Evolutionary conservation across 2,329 filamentous ascomycete species (phyloP).

Genomic region (Coniochaeta hoffmannii): DNA sequence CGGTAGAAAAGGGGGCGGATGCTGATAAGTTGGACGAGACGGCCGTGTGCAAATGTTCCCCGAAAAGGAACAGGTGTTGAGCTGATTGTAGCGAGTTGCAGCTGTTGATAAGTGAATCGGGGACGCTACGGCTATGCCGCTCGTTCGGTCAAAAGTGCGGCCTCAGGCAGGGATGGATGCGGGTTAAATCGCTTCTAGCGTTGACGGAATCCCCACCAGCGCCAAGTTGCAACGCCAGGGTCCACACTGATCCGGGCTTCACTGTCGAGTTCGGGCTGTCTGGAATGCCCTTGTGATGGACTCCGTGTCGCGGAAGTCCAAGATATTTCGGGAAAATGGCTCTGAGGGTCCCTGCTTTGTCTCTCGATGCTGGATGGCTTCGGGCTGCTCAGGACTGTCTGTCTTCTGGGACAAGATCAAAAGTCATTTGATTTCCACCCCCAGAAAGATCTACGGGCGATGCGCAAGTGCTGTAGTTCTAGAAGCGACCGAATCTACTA

Average conservation of each 20-base stretch:
- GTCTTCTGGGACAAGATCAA: background rate
- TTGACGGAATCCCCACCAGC: background rate
- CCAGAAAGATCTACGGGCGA: background rate
- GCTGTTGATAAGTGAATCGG: background rate
- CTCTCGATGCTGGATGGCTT: too few relatives aligned
- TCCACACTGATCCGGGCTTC: background rate
- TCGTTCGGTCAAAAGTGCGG: conserved; percentile 1
- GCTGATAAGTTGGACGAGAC: background rate
- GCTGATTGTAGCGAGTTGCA: background rate
- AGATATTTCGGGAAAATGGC: too few relatives aligned
- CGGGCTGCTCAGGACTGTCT: too few relatives aligned
- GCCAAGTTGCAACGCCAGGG: background rate
- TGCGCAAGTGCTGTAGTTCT: background rate
- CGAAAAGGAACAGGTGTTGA: background rate
- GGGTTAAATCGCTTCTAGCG: background rate
- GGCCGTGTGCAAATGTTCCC: background rate
- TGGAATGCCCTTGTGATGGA: too few relatives aligned
- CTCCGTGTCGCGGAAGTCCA: too few relatives aligned
- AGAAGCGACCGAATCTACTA: background rate
- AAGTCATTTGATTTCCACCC: background rate
- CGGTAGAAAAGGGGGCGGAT: background rate
- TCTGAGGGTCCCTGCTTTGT: too few relatives aligned
- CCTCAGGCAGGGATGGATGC: background rate
- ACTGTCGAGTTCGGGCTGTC: background rate
- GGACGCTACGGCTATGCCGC: background rate